Conservation (phyloP, 1,284 basidiomycete genomes). For the Fomitopsis pinicola region DNA sequence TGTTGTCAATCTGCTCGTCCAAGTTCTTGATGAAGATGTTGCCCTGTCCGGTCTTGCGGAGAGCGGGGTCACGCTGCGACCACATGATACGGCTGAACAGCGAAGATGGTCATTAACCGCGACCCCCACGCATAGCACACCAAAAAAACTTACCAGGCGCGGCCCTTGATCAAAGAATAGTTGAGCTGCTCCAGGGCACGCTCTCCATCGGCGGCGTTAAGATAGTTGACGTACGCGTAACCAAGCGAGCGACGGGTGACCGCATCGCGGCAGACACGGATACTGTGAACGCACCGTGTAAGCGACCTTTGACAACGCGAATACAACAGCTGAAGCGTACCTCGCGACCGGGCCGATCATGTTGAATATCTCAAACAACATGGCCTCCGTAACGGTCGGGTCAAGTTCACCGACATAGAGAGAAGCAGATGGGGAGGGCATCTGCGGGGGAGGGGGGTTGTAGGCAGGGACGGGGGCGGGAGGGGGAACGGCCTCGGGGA, state of each 20-base stretch:
- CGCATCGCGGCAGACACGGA: conserved; percentile 99
- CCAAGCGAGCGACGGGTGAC: conserved; percentile 99
- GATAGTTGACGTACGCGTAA: conserved; percentile 99
- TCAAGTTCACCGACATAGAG: conserved; percentile 99
- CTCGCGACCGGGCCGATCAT: conserved; percentile 99
- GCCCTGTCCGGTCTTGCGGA: conserved; percentile 99
- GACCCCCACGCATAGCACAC: background rate
- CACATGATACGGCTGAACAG: conserved; percentile 94
- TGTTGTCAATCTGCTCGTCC: conserved; percentile 98
- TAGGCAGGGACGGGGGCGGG: conserved; percentile 45
- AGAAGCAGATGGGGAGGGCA: conserved; percentile 80
- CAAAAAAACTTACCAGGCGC: conserved; percentile 70
- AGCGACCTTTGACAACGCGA: conserved; percentile 6
- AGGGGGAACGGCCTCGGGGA: conserved; percentile 34
- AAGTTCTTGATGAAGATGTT: conserved; percentile 99
- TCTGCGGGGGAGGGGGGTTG: conserved; percentile 52
- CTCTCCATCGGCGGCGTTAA: conserved; percentile 95
- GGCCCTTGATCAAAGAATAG: conserved; percentile 98
- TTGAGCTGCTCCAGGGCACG: conserved; percentile 99
- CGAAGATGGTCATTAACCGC: background rate
- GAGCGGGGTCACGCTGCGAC: conserved; percentile 99
- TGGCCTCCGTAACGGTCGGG: conserved; percentile 96
- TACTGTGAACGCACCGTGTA: conserved; percentile 47
- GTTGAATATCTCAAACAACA: conserved; percentile 99
- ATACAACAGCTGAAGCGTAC: conserved; percentile 36